Base-by-base conservation (phyloP, 2,329 filamentous ascomycete genomes). In the Penicillium rolfsii region DNA sequence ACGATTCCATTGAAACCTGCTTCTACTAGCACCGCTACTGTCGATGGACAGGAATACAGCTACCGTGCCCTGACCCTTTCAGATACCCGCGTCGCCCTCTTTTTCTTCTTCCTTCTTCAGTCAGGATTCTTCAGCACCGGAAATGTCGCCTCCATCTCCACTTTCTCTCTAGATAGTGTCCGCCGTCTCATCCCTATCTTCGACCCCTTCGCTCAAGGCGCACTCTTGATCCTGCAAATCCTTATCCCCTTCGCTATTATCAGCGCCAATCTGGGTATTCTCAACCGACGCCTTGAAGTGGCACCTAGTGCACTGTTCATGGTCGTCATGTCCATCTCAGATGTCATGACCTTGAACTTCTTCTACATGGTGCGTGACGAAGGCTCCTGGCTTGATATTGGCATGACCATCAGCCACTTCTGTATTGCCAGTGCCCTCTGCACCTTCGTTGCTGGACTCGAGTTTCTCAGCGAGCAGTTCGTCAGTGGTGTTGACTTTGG, bases 281-380 rank as follows among this genome's bases (percentile, higher is more conserved):
- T 99, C 16, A 99, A 97, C 75, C 88, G 88, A 68, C 82, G 90
- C 6, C 81, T 99, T 0, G 89, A 91, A 16, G 89, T 99, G 0
- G 90, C 93, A 8, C 93, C 93, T 0, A 93, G 90, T 41, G 91
- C 93, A 5, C 81, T 99, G 4, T 97, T 98, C 79, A 97, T 97
- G 89, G 81, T 94, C 2, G 93, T 96, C 54, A 96, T 97, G 87
- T 91, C 90, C 0, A 86, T 96, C 55, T 93, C 90, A 62, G 95
- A 99, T 74, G 87, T 97, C 53, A 83, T 98, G 74, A 98, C 95
- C 3, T 83, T 99, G 55, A 91, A 95, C 71, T 99, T 99, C 81
- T 99, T 99, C 79, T 99, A 91, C 87, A 91, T 97, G 70, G 95
- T 99, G 49, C 91, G 90, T 71, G 95, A 99, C 69, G 95, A 99